Evolutionary conservation across 352 stramenopile genomes (phyloP).

Genomic region (Pythium phragmiticola): DNA sequence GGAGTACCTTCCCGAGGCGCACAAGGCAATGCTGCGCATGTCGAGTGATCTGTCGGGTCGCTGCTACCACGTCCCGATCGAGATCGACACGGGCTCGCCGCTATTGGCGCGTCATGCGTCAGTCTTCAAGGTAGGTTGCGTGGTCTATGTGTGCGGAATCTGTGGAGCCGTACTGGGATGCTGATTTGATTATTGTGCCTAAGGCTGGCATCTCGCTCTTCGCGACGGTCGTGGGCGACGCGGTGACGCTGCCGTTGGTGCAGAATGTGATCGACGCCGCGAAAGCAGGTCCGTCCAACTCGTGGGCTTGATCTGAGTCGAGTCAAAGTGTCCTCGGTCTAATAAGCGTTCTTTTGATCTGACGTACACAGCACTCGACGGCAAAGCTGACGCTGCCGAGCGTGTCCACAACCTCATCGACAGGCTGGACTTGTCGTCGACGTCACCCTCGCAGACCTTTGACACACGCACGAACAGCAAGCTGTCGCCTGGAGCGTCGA

Average conservation of each 20-base stretch:
- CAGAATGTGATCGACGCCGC: conserved; percentile 9
- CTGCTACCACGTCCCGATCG: conserved; percentile 29
- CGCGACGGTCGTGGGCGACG: conserved; percentile 2
- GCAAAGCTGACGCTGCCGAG: background rate
- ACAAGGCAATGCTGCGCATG: conserved; percentile 14
- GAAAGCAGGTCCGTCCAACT: background rate
- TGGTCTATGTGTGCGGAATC: background rate
- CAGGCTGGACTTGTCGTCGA: conserved; percentile 6
- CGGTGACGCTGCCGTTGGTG: conserved; percentile 4
- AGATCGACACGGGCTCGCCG: conserved; percentile 16
- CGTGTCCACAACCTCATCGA: conserved; percentile 25
- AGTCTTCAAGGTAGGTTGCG: background rate
- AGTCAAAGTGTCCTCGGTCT: too few relatives aligned
- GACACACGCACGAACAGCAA: background rate
- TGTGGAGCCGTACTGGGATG: background rate
- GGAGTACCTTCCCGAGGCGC: conserved; percentile 2
- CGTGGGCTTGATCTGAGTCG: too few relatives aligned
- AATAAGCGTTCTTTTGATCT: background rate
- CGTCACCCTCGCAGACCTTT: background rate
- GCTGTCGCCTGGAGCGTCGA: conserved; percentile 5
- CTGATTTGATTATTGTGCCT: background rate
- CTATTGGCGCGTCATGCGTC: conserved; percentile 23
- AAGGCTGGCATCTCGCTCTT: conserved; percentile 11
- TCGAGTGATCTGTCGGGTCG: conserved; percentile 25
- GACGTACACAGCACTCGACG: background rate